Evolutionary conservation across 768 basidiomycete species (phyloP).

Genomic region (Tricholoma sp.): DNA sequence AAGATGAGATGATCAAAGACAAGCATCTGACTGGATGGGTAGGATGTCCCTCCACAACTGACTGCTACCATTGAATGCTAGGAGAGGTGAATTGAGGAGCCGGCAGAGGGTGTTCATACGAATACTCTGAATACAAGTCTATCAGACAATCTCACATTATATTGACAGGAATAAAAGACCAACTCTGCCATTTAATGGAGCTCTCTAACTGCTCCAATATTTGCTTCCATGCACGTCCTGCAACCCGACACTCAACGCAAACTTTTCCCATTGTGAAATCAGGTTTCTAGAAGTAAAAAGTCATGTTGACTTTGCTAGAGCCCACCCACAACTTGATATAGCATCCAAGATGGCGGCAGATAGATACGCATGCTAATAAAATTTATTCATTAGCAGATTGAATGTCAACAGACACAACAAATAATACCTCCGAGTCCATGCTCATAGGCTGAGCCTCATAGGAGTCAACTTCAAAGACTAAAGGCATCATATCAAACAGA

Average conservation of each 20-base stretch:
- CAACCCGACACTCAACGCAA: slow-evolving; percentile 30
- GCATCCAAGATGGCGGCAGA: slow-evolving; percentile 18
- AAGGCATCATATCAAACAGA: slow-evolving; percentile 48
- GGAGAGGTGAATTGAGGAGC: slow-evolving; percentile 40
- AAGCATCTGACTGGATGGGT: slow-evolving; percentile 46
- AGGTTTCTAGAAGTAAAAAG: slow-evolving; percentile 29
- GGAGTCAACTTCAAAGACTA: slow-evolving; percentile 28
- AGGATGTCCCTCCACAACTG: slow-evolving; percentile 56
- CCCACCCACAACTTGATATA: slow-evolving; percentile 23
- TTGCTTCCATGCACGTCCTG: slow-evolving; percentile 28
- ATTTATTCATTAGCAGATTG: not conserved
- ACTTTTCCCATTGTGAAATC: slow-evolving; percentile 39
- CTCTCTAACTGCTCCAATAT: slow-evolving; percentile 45
- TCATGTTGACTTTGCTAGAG: slow-evolving; percentile 14
- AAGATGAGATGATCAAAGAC: not conserved
- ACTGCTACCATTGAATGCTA: slow-evolving; percentile 58
- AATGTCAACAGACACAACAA: not conserved
- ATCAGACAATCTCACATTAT: not conserved
- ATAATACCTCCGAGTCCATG: slow-evolving; percentile 11
- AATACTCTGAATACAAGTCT: slow-evolving; percentile 27
- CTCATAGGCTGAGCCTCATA: not conserved
- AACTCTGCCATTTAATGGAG: slow-evolving; percentile 52
- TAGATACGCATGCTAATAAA: slow-evolving; percentile 25
- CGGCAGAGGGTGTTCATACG: slow-evolving; percentile 43
- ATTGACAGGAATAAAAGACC: slow-evolving; percentile 6